Evolutionary conservation across 306 rosid genomes (phyloP).

Genomic region (Hippophae gyantsensis): DNA sequence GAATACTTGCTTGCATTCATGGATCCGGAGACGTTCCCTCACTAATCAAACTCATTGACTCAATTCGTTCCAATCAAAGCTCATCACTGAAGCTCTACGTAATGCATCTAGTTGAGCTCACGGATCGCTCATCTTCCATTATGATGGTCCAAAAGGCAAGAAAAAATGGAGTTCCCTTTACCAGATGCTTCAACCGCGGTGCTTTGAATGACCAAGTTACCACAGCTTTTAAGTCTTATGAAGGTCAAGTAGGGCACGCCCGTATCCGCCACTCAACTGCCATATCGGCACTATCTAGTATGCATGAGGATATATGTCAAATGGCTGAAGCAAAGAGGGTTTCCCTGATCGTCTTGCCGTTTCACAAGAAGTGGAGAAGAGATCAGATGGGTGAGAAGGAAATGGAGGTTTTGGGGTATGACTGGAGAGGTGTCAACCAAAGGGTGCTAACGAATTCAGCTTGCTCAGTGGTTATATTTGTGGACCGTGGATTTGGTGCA

Average conservation of each 20-base stretch:
- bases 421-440: constrained; percentile 66
- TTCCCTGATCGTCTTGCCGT: constrained; percentile 58
- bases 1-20: constrained; percentile 65
- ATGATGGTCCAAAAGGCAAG: constrained; percentile 49
- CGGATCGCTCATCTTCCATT: constrained; percentile 72
- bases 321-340: constrained; percentile 62
- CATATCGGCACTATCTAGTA: constrained; percentile 48
- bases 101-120: constrained; percentile 74
- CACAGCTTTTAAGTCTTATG: constrained; percentile 46
- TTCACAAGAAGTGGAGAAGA: constrained; percentile 52
- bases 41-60: constrained; percentile 44
- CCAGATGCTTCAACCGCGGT: constrained; percentile 26
- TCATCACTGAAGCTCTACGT: constrained; percentile 48
- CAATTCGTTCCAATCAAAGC: constrained; percentile 37
- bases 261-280: constrained; percentile 52
- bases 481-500: constrained; percentile 60
- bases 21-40: constrained; percentile 49
- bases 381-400: constrained; percentile 6
- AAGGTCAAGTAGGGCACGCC: constrained; percentile 46
- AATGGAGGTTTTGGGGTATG: constrained; percentile 45
- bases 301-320: constrained; percentile 77
- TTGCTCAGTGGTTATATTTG: constrained; percentile 58
- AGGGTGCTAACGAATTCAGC: constrained; percentile 58
- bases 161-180: constrained; percentile 65
- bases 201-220: constrained; percentile 38